A percentile compares a stretch with the other conserved stretches of the same genome.
Conservation (phyloP, 2,329 filamentous ascomycete genomes). For the Phyllosticta citriasiana region DNA sequence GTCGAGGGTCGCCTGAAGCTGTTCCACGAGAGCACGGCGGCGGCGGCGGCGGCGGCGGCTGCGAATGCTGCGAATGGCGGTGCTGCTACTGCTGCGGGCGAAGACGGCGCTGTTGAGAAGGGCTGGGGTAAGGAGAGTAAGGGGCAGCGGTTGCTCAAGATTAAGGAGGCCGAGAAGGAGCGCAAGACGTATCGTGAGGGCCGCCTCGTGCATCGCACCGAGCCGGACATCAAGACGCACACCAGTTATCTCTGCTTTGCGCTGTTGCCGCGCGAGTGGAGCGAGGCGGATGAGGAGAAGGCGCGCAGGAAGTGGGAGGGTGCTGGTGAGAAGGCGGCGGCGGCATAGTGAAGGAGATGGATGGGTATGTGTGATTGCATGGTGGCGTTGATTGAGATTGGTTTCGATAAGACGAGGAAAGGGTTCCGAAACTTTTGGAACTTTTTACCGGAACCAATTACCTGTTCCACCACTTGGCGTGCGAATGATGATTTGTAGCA, state of each 20-base stretch:
- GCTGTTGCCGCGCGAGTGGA: slow-evolving; percentile 78
- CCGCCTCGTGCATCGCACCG: slow-evolving; percentile 66
- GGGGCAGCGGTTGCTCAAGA: slow-evolving; percentile 20
- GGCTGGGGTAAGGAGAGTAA: slow-evolving; percentile 13
- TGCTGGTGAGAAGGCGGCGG: background rate
- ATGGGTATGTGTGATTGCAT: no score
- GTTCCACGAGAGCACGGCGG: slow-evolving; percentile 45
- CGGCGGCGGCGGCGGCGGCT: slow-evolving; percentile 26
- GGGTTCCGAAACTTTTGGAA: no score
- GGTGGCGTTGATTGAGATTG: no score
- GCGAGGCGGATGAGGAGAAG: slow-evolving; percentile 65
- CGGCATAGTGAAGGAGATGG: background rate
- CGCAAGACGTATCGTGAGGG: slow-evolving; percentile 57
- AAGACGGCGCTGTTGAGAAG: slow-evolving; percentile 14
- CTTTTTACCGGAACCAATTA: no score
- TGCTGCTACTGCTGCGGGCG: slow-evolving; percentile 16
- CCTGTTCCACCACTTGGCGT: no score
- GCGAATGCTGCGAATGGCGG: slow-evolving; percentile 16
- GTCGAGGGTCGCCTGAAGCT: slow-evolving; percentile 61
- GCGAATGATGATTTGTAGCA: no score
- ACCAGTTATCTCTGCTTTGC: slow-evolving; percentile 97
- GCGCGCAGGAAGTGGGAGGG: slow-evolving; percentile 32
- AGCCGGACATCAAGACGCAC: slow-evolving; percentile 86
- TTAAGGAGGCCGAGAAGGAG: slow-evolving; percentile 23
- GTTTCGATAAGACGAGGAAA: no score